Percentiles rank a stretch among this genome's conserved stretches.
These are phyloP conservation scores for Trematosphaeria pertusa DNA, from an alignment of 2,329 filamentous ascomycete genomes.

Conservation along the genomic window DNA sequence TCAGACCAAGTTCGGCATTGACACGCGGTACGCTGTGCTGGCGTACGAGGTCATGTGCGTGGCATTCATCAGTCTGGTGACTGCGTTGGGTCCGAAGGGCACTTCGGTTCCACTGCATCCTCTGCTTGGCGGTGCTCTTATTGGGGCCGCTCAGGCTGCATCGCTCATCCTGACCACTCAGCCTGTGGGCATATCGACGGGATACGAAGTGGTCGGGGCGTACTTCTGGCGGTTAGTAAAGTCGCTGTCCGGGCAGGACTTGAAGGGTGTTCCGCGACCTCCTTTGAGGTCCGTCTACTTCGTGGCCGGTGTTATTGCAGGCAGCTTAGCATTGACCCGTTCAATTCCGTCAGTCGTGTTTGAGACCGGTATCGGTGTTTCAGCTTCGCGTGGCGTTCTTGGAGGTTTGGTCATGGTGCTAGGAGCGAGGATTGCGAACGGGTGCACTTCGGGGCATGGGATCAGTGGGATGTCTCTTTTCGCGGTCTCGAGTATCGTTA, in stretches of 20 bases:
- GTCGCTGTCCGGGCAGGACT: conserved; percentile 26
- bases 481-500: conserved; percentile 67
- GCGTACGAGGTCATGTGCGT: conserved; percentile 55
- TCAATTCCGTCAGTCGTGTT: not conserved
- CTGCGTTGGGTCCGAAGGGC: conserved; percentile 30
- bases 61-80: conserved; percentile 50
- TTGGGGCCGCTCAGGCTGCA: conserved; percentile 65
- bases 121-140: conserved; percentile 63
- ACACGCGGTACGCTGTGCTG: conserved; percentile 47
- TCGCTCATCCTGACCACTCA: conserved; percentile 61
- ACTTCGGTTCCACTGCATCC: conserved; percentile 50
- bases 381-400: conserved; percentile 48
- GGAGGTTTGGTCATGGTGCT: conserved; percentile 67
- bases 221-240: conserved; percentile 54
- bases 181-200: conserved; percentile 67
- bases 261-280: conserved; percentile 25
- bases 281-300: conserved; percentile 59
- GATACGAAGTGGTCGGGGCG: conserved; percentile 71
- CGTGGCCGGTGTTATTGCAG: conserved; percentile 58
- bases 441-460: conserved; percentile 73
- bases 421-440: conserved; percentile 68
- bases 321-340: conserved; percentile 50
- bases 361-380: conserved; percentile 2
- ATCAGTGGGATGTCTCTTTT: conserved; percentile 71
- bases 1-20: conserved; percentile 39